A percentile compares a stretch with the other conserved stretches of the same genome.
phyloP scores from a whole-genome alignment of 345 rosid genomes.

The Gossypium rotundifolium region DNA sequence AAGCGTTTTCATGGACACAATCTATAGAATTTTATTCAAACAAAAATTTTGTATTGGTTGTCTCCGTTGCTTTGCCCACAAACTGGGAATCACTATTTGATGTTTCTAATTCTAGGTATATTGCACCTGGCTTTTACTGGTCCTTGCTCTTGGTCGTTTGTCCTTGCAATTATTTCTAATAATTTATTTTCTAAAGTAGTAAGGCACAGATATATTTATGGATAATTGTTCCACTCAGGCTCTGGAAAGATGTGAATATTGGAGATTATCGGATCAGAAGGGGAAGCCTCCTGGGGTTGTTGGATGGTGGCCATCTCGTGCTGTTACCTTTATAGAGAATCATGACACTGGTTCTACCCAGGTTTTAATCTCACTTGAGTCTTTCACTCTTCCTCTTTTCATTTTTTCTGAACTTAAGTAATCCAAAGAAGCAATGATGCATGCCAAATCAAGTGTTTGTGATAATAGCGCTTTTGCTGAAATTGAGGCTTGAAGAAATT shows the following conservation, averaged over 20 bases:
- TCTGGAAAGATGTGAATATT: slow-evolving; percentile 77
- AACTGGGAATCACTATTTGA: slow-evolving; percentile 4
- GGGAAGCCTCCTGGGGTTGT: slow-evolving; percentile 96
- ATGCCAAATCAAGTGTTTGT: neutral
- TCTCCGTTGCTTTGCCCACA: neutral
- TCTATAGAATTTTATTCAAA: neutral
- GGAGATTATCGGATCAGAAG: slow-evolving; percentile 86
- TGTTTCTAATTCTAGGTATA: neutral
- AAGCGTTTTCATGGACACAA: neutral
- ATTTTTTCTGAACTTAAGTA: neutral
- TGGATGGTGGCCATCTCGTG: slow-evolving; percentile 99
- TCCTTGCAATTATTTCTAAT: neutral
- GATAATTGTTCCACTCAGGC: slow-evolving; percentile 35
- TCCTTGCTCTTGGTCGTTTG: neutral
- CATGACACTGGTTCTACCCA: slow-evolving; percentile 99
- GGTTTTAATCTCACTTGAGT: slow-evolving; percentile 31
- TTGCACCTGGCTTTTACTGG: neutral
- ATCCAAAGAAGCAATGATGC: neutral
- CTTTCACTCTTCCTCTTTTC: neutral
- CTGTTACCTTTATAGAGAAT: slow-evolving; percentile 93
- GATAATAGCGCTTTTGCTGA: neutral
- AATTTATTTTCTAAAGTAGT: neutral
- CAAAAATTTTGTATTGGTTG: neutral
- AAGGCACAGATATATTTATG: neutral
- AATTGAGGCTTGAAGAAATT: neutral